Evolutionary conservation across 2,329 filamentous ascomycete species (phyloP), one percentile per base, ranked within the genome.

Genomic region (Escovopsis weberi): DNA sequence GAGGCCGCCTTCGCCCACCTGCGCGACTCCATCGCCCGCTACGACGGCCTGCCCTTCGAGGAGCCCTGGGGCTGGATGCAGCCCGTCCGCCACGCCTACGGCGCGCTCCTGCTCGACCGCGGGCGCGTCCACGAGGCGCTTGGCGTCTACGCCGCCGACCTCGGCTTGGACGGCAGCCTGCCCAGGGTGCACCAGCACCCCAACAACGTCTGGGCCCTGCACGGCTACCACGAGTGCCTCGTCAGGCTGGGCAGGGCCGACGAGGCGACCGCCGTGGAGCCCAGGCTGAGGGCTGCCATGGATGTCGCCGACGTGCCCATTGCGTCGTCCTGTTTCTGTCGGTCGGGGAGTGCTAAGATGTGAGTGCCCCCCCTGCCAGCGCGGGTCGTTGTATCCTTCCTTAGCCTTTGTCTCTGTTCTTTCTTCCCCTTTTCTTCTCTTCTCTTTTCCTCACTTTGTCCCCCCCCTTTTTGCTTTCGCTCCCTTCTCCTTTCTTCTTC

Each of bases 51-150:
- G 26, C 75, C 75, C 0, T 86, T 83, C 47, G 78, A 80, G 39
- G 82, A 87, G 55, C 82, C 82, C 0, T 85, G 81, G 81, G 79
- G 78, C 0, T 86, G 82, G 81, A 85, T 86, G 80, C 78, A 83
- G 53, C 82, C 82, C 0, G 73, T 75, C 0, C 66, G 80, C 3
- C 82, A 86, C 56, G 81, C 81, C 0, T 80, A 80, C 40, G 81
- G 77, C 1, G 82, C 81, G 0, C 63, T 87, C 4, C 55, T 84
- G 28, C 64, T 84, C 11, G 82, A 86, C 53, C 80, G 82, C 52
- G 75, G 71, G 0, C 62, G 62, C n/a, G 61, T 72, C 0, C 65
- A 71, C 23, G 64, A 80, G 39, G 78, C 79, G 0, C 59, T 67
- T 2, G 64, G 54, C 1, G 68, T 77, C 1, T 84, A 83, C 48